Base-by-base conservation (phyloP, 371 early-diverging fungal species). In the Rhizopus arrhizus region DNA sequence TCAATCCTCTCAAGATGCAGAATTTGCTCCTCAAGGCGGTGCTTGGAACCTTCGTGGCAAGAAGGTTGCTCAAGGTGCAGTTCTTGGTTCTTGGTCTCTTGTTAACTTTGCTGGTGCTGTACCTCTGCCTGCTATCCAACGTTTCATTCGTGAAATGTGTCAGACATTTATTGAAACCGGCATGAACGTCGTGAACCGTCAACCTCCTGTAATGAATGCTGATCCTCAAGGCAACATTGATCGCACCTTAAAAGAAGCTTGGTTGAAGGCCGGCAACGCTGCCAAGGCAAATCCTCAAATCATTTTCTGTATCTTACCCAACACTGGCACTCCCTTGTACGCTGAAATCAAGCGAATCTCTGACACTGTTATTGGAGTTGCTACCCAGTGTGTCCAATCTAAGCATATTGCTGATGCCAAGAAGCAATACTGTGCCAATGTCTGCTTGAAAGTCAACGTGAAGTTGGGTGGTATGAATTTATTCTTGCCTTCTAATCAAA, bases 271-370 rank as follows among this genome's bases (percentile, higher is more conserved):
- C 12, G 81, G 81, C 61, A 84, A 88, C 65, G 78, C 84, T 31
- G 90, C 90, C 50, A 89, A 89, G 50, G 74, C 77, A 8, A 59
- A 83, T 16, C 93, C 93, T 5, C 93, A 95, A 70, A 56, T 95
- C 12, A 70, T 95, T 32, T 61, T 94, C 11, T 92, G 92, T 67
- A 78, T 96, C 50, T 66, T 96, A 41, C 91, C 91, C 40, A 89
- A 88, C 72, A 92, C 90, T 38, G 89, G 88, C 53, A 78, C 85
- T 16, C 84, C 83, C 7, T 68, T 94, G 4, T 99, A 99, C 74
- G 90, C 91, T 38, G 91, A 92, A 59, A 90, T 97, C 68, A 99
- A 99, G 81, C 84, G 94, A n/a, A 84, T 91, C 11, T 84, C 91
- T 15, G 97, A 99, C 69, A 95, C 94, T 2, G 85, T 89, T 8